Evolutionary conservation across 1,284 basidiomycete genomes (phyloP), one percentile per base, ranked within the genome.

Genomic region (Ceratobasidium theobromae): DNA sequence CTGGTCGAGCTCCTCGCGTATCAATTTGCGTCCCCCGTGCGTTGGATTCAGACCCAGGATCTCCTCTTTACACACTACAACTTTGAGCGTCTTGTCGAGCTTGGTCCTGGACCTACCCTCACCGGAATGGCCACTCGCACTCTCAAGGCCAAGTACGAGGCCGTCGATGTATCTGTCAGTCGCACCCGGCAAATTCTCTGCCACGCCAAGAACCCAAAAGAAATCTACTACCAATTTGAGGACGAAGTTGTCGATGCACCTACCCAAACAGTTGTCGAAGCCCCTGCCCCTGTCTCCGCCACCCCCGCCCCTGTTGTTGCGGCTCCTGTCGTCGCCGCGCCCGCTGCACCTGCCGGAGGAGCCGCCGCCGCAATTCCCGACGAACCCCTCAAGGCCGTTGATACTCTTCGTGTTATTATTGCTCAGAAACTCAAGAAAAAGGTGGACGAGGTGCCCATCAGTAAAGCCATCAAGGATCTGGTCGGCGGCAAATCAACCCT

Each of bases 21-120:
- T 76, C 96, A 99, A 76, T 95, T 95, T 72, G 91, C 91, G 0
- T 95, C 94, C 1, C 94, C 95, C 11, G 95, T 99, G 27, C 88
- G 95, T 66, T 98, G 96, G 96, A 99, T 99, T 74, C 92, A 98
- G 80, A 99, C 96, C 0, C 96, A 98, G 75, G 96, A 99, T 74
- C 85, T 93, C 51, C 84, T 99, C 68, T 99, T 99, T 81, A 85
- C 81, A 4, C 79, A 87, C n/a, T 97, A 87, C 81, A 82, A 84
- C 69, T 98, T 98, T 73, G 95, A 98, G 79, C 86, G 96, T 28
- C 84, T 98, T 73, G 88, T 99, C 74, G 96, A 99, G 77, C 83
- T 99, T 68, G 96, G 97, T 46, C 97, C 97, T 58, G 94, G 93
- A 9, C 96, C 97, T 2, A 98, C 95, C 2, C 85, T 99, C 68